Conservation (phyloP, 768 basidiomycete species). For the Agrocybe chaxingu region DNA sequence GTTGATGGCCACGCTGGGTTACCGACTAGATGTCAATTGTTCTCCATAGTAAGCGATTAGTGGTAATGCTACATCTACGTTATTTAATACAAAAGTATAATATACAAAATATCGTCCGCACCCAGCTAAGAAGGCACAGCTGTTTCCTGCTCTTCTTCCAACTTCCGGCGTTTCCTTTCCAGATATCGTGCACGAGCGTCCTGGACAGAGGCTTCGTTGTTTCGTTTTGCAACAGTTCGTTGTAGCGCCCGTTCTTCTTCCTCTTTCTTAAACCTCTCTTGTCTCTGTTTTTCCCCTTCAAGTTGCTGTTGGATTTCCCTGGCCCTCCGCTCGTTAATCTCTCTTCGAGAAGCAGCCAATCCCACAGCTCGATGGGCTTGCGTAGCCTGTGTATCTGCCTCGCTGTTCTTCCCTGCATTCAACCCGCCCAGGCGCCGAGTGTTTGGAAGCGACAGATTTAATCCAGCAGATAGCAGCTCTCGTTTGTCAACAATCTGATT, state of each 20-base stretch:
- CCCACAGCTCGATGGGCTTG: constrained; percentile 78
- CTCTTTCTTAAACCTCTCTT: constrained; percentile 51
- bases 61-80: constrained; percentile 4
- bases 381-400: constrained; percentile 18
- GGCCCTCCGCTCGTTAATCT: constrained; percentile 81
- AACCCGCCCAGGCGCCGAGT: constrained; percentile 65
- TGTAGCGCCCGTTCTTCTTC: constrained; percentile 64
- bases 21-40: constrained; percentile 21
- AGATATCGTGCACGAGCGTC: constrained; percentile 74
- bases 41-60: constrained; percentile 8
- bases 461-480: constrained; percentile 84
- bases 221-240: constrained; percentile 68
- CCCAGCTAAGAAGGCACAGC: background rate
- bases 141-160: constrained; percentile 41
- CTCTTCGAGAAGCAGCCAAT: constrained; percentile 70
- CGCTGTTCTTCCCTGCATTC: constrained; percentile 18
- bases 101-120: background rate
- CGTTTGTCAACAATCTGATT: constrained; percentile 97
- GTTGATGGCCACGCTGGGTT: constrained; percentile 40
- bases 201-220: constrained; percentile 69
- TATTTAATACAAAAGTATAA: constrained; percentile 9
- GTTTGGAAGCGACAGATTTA: constrained; percentile 85
- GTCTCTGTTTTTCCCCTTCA: constrained; percentile 65
- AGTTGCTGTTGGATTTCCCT: constrained; percentile 78
- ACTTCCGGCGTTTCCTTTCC: constrained; percentile 73